phyloP scores from a whole-genome alignment of 768 basidiomycete species.

The Kwoniella newhampshirensis region DNA sequence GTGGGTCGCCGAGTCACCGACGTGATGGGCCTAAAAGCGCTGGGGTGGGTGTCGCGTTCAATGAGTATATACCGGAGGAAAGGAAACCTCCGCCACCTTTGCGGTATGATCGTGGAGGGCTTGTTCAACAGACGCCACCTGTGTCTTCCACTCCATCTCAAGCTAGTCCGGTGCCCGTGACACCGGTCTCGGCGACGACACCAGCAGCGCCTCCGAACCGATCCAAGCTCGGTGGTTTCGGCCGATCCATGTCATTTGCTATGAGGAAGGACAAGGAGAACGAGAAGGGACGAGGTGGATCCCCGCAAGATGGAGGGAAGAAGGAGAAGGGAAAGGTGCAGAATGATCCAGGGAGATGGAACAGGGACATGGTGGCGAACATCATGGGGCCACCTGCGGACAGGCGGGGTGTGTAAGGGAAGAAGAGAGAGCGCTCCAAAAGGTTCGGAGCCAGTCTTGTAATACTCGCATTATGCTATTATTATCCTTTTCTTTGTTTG shows the following conservation, averaged over 20 bases:
- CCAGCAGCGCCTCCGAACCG: neutral
- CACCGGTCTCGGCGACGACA: neutral
- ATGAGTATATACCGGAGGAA: slow-evolving; percentile 5
- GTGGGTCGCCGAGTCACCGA: slow-evolving; percentile 2
- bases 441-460: too few species aligned
- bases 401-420: slow-evolving; percentile 2
- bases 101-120: slow-evolving; percentile 11
- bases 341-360: slow-evolving; percentile 44
- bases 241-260: slow-evolving; percentile 29
- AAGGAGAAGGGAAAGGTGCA: slow-evolving; percentile 21
- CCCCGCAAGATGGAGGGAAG: neutral
- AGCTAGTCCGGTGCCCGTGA: neutral
- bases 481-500: too few species aligned
- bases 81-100: slow-evolving; percentile 16
- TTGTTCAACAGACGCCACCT: neutral
- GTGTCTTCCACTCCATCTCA: neutral
- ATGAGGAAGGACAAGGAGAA: slow-evolving; percentile 27
- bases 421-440: neutral
- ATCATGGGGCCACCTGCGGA: slow-evolving; percentile 46
- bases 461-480: too few species aligned
- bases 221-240: slow-evolving; percentile 31
- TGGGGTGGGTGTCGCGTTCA: neutral
- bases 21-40: slow-evolving; percentile 8
- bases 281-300: slow-evolving; percentile 7
- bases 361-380: slow-evolving; percentile 44